Base-by-base conservation (phyloP, 345 rosid genomes). In the Ceriops tagal region DNA sequence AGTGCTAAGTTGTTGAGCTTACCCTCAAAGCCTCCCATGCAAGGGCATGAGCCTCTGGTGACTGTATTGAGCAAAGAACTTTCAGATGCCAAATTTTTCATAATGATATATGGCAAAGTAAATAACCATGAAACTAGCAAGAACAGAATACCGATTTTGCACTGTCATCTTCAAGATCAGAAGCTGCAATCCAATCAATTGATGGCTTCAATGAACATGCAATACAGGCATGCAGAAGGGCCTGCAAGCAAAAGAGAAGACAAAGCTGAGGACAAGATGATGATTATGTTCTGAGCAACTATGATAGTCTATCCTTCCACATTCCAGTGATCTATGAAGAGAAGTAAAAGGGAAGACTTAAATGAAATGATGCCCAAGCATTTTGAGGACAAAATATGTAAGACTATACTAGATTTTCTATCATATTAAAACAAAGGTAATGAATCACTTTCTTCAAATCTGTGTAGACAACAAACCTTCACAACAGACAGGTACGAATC, bases 161-260 rank as follows among this genome's bases (percentile, higher is more conserved):
- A 64, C 73, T 77, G 34, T 77, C 76, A 22, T 77, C 80, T 64
- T 77, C 80, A 62, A 77, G 80, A 68, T 77, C 80, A 31, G 80
- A 77, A 64, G 80, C 80, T 35, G 80, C 80, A 72, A 77, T 72
- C 80, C 80, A 77, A 32, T 77, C 80, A 68, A 77, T 77, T 0
- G 73, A 72, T 66, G 80, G 80, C 62, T 77, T 77, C 69, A 72
- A 52, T 28, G 80, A 77, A 46, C 76, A 77, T 37, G 76, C 73
- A 22, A 68, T 72, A 59, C 80, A 77, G 58, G 80, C 76, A 64
- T 77, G 80, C 28, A 77, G 71, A 64, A 77, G 80, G 31, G 80
- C 80, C 80, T 77, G 70, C 39, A 53, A 63, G 70, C 27, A 71
- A 24, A 31, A 63, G 27, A 65, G 24, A 51, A 27, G 21, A 68